phyloP scores from a whole-genome alignment of 257 asterid species.

The Scutellaria baicalensis region DNA sequence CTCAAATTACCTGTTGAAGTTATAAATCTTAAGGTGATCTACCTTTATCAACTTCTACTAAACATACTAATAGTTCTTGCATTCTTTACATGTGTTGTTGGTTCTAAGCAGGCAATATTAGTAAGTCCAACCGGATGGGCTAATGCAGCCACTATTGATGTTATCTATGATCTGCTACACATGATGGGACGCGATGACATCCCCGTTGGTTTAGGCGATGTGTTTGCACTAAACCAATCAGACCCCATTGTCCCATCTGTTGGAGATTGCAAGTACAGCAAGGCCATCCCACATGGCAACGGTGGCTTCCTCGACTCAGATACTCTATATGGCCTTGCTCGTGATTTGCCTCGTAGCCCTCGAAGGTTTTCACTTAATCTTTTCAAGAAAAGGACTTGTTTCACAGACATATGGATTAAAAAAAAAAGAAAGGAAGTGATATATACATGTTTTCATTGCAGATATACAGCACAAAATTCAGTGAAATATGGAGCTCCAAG shows the following conservation, averaged over 20 bases:
- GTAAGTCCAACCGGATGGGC: slow-evolving; percentile 92
- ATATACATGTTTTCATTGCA: slow-evolving; percentile 4
- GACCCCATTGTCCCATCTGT: slow-evolving; percentile 37
- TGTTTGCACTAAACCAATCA: slow-evolving; percentile 59
- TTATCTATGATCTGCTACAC: slow-evolving; percentile 69
- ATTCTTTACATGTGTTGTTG: not conserved
- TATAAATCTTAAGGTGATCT: slow-evolving; percentile 64
- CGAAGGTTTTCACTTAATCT: slow-evolving; percentile 38
- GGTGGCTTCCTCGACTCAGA: slow-evolving; percentile 89
- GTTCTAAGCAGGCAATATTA: slow-evolving; percentile 50
- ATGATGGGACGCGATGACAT: slow-evolving; percentile 97
- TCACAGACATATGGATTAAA: not conserved
- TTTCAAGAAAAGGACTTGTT: not conserved
- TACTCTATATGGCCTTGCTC: slow-evolving; percentile 72
- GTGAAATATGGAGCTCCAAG: slow-evolving; percentile 67
- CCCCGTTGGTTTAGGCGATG: slow-evolving; percentile 70
- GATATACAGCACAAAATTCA: slow-evolving; percentile 76
- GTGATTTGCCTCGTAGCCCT: slow-evolving; percentile 74
- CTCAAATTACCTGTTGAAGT: slow-evolving; percentile 63
- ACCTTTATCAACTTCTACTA: not conserved
- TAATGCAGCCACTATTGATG: slow-evolving; percentile 76
- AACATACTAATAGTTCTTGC: too few species aligned
- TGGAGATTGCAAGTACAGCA: slow-evolving; percentile 71
- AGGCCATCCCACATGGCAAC: slow-evolving; percentile 72
- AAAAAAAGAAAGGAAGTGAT: too few species aligned